Conservation (phyloP, 306 rosid species). For the Cucurbita pepo region DNA sequence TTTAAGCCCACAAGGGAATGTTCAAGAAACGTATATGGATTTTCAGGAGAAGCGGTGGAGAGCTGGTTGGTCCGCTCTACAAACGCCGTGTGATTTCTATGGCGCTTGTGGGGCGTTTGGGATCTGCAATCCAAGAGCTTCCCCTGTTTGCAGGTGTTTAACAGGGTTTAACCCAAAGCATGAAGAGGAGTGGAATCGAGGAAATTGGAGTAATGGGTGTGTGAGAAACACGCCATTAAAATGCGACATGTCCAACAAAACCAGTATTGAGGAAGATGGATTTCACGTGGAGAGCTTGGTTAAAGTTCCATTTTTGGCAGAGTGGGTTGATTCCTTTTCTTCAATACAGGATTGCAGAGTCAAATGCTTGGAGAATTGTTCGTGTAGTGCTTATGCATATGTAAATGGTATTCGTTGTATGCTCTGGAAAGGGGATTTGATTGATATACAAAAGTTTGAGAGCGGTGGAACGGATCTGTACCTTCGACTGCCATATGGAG, state of each 20-base stretch:
- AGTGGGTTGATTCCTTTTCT: background rate
- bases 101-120: conserved; percentile 28
- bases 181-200: conserved; percentile 3
- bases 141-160: conserved; percentile 32
- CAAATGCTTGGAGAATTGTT: background rate
- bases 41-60: background rate
- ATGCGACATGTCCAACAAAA: conserved; percentile 5
- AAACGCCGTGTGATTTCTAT: conserved; percentile 18
- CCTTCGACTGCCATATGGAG: background rate
- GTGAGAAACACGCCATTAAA: conserved; percentile 12
- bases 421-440: background rate
- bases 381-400: background rate
- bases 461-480: background rate
- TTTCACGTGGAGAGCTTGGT: conserved; percentile 10
- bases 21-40: background rate
- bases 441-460: background rate
- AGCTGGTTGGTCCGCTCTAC: background rate
- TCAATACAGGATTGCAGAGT: background rate
- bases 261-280: conserved; percentile 7
- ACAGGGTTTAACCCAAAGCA: conserved; percentile 29
- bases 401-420: background rate
- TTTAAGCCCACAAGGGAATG: background rate
- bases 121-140: conserved; percentile 3
- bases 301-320: conserved; percentile 16
- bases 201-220: conserved; percentile 27